Percentiles rank a stretch among this genome's conserved stretches.
phyloP scores from a whole-genome alignment of 2,329 filamentous ascomycete species.

The Mycosphaerelloides madeirae region DNA sequence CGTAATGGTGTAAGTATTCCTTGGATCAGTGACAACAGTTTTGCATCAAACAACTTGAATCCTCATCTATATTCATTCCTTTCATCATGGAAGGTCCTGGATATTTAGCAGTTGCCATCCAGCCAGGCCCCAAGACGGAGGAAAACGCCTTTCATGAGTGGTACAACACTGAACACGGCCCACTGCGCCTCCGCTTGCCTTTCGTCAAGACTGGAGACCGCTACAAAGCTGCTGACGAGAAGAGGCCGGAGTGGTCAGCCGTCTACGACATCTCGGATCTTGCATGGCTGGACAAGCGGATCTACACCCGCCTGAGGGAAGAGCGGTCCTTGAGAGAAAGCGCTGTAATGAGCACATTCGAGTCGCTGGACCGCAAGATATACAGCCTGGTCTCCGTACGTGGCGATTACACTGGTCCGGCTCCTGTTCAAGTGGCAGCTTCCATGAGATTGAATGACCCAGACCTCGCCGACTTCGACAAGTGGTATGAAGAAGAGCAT shows the following conservation, averaged over 20 bases:
- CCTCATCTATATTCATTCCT: not conserved
- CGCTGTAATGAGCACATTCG: constrained; percentile 55
- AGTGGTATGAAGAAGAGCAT: constrained; percentile 74
- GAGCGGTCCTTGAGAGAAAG: constrained; percentile 44
- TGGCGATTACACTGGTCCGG: constrained; percentile 31
- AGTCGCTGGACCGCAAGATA: constrained; percentile 65
- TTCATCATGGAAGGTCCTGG: constrained; percentile 46
- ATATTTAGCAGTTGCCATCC: constrained; percentile 82
- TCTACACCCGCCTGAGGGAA: constrained; percentile 63
- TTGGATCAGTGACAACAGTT: no score
- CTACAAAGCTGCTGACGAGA: constrained; percentile 63
- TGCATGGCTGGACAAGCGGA: constrained; percentile 62
- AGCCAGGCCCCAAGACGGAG: constrained; percentile 63
- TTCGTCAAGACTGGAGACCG: constrained; percentile 74
- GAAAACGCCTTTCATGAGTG: constrained; percentile 76
- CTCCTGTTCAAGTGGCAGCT: constrained; percentile 24
- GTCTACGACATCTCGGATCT: constrained; percentile 78
- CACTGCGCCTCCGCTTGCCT: constrained; percentile 69
- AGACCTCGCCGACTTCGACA: constrained; percentile 57
- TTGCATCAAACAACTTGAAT: no score
- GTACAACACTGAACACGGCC: constrained; percentile 93
- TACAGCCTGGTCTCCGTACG: constrained; percentile 58
- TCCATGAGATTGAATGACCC: constrained; percentile 40
- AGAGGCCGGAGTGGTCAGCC: constrained; percentile 67
- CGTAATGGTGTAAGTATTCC: no score